Base-by-base conservation (phyloP, 2,329 filamentous ascomycete genomes). In the Epichloe amarillans region DNA sequence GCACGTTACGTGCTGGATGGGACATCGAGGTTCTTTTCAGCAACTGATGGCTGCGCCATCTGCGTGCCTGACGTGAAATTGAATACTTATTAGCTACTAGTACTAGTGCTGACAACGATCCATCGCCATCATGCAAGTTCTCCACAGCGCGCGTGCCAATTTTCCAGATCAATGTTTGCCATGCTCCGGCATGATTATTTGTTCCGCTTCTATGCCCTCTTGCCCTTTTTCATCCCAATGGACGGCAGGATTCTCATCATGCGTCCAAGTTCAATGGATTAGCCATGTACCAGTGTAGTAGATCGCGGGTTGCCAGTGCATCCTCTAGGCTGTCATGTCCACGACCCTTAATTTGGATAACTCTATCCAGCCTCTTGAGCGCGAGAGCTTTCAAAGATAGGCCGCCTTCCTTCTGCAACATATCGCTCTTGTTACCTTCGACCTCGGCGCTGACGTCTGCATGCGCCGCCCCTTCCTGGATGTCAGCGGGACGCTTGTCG, bases 291-390 rank as follows among this genome's bases (percentile, higher is more conserved):
- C 69, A 72, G 44, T 67, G 58, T 4, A 67, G 58, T 37, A 74
- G 51, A 52, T 73, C 70, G 12, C 72, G 59, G 4, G 66, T 63
- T 0, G 70, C 71, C 45, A 71, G 54, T 4, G 71, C 70, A 53
- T 75, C 72, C 54, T 75, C 70, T 15, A 72, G 44, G 49, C 69
- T 73, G 53, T 73, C 68, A 50, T 73, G 70, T 7, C 65, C 66
- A 23, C 47, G 50, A 8, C 58, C 59, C 3, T 60, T 61, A 8
- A 59, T 55, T 52, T 70, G 73, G 26, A 75, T 73, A 1, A 57
- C 51, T n/a, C 67, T 62, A 12, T 61, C 57, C 2, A 75, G 62
- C 21, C 69, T 59, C 38, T 64, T 59, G 6, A 58, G 55, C 0
- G 66, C 55, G 26, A 75, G 59, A 1, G 54, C 61, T 57, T 73